These are phyloP conservation scores for Elaeis guineensis DNA, from an alignment of 176 grass and related monocot genomes.

Conservation along the genomic window DNA sequence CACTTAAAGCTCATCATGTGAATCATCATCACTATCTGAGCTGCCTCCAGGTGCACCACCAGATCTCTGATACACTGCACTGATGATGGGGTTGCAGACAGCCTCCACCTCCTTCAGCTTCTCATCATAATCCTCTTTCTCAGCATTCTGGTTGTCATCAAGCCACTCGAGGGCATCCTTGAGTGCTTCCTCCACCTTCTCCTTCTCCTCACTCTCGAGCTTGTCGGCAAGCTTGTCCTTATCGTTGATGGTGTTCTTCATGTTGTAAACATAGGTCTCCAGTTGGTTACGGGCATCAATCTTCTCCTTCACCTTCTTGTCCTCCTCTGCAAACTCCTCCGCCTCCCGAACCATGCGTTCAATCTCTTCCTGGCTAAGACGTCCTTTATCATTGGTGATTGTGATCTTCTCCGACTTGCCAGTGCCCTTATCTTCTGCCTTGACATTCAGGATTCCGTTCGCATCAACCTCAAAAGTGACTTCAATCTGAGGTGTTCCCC, in stretches of 20 bases:
- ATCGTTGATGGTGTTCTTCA: slow-evolving; percentile 39
- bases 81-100: slow-evolving; percentile 42
- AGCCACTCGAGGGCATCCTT: slow-evolving; percentile 51
- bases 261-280: slow-evolving; percentile 51
- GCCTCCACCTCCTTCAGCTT: slow-evolving; percentile 52
- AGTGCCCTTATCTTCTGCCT: slow-evolving; percentile 46
- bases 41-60: slow-evolving; percentile 29
- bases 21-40: slow-evolving; percentile 22
- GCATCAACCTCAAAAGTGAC: slow-evolving; percentile 50
- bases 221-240: slow-evolving; percentile 48
- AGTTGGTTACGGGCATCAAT: slow-evolving; percentile 42
- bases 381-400: slow-evolving; percentile 48
- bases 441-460: slow-evolving; percentile 43
- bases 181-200: slow-evolving; percentile 36
- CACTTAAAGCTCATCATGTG: slow-evolving; percentile 38
- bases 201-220: slow-evolving; percentile 43
- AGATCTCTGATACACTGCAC: slow-evolving; percentile 44
- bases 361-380: slow-evolving; percentile 47
- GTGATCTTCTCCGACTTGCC: slow-evolving; percentile 50
- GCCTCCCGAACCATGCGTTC: slow-evolving; percentile 46
- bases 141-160: slow-evolving; percentile 43
- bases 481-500: slow-evolving; percentile 48
- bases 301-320: slow-evolving; percentile 42
- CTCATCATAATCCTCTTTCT: slow-evolving; percentile 51
- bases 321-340: slow-evolving; percentile 47